A percentile compares a stretch with the other conserved stretches of the same genome.
Conservation (phyloP, 345 rosid species). For the Mercurialis annua region DNA sequence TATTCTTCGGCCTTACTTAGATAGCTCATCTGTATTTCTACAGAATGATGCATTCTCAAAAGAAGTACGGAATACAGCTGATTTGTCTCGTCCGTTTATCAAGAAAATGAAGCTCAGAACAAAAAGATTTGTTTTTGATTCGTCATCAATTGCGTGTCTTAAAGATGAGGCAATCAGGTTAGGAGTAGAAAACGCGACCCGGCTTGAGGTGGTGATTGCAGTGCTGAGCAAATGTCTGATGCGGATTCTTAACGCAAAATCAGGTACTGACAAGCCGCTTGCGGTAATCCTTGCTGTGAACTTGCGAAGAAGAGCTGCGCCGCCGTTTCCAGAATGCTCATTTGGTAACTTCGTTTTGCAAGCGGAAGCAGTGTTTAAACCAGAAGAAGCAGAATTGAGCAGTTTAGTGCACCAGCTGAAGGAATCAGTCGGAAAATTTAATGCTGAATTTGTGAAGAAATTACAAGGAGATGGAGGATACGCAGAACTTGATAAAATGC, state of each 20-base stretch:
- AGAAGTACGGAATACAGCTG: not conserved
- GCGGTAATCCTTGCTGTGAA: not conserved
- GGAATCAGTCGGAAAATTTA: not conserved
- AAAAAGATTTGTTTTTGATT: conserved; percentile 43
- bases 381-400: not conserved
- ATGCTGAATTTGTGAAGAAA: not conserved
- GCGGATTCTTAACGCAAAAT: conserved; percentile 26
- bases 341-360: not conserved
- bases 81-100: not conserved
- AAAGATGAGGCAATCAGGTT: conserved; percentile 30
- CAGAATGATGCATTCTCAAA: not conserved
- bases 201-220: conserved; percentile 48
- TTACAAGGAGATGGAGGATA: not conserved
- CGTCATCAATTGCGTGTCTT: conserved; percentile 28
- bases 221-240: conserved; percentile 38
- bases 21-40: conserved; percentile 28
- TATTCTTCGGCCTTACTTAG: conserved; percentile 26
- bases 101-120: conserved; percentile 14
- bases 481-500: not conserved
- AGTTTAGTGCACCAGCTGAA: not conserved
- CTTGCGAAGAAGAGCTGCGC: not conserved
- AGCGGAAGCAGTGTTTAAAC: not conserved
- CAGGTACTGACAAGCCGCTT: conserved; percentile 15
- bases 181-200: conserved; percentile 33
- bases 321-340: not conserved